phyloP scores from a whole-genome alignment of 352 stramenopile genomes.

The Peronosclerospora sorghi region DNA sequence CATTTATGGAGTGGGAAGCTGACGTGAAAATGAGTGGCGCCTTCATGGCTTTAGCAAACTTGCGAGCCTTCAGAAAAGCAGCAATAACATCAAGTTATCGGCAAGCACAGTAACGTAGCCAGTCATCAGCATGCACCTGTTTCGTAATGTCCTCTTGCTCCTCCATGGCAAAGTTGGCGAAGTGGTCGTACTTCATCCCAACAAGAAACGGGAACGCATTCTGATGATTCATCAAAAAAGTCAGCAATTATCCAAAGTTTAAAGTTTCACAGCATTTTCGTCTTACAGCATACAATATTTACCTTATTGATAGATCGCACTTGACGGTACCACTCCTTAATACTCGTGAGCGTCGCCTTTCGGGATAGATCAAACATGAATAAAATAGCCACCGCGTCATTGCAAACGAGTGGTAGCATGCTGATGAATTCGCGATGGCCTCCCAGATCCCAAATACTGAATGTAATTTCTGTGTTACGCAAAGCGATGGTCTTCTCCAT shows the following conservation, averaged over 20 bases:
- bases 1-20: conserved; percentile 90
- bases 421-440: conserved; percentile 90
- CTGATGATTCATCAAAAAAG: conserved; percentile 12
- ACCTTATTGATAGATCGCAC: conserved; percentile 87
- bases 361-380: conserved; percentile 93
- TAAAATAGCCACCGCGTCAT: conserved; percentile 90
- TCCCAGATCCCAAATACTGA: conserved; percentile 92
- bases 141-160: conserved; percentile 92
- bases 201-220: conserved; percentile 90
- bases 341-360: conserved; percentile 86
- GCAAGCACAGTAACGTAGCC: neutral
- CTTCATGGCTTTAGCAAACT: conserved; percentile 93
- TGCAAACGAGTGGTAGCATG: conserved; percentile 92
- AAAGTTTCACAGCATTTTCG: neutral
- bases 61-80: conserved; percentile 55
- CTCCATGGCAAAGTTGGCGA: conserved; percentile 81
- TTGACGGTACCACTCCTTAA: conserved; percentile 91
- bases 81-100: neutral
- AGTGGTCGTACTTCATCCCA: conserved; percentile 92
- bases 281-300: neutral
- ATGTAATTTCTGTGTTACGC: conserved; percentile 91
- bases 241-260: neutral
- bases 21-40: conserved; percentile 91
- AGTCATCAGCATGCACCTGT: conserved; percentile 35
- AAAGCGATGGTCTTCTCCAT: conserved; percentile 94